Percentiles rank a stretch among this genome's conserved stretches.
Conservation (phyloP, 139 green algal species). For the Chlamydomonas incerta region DNA sequence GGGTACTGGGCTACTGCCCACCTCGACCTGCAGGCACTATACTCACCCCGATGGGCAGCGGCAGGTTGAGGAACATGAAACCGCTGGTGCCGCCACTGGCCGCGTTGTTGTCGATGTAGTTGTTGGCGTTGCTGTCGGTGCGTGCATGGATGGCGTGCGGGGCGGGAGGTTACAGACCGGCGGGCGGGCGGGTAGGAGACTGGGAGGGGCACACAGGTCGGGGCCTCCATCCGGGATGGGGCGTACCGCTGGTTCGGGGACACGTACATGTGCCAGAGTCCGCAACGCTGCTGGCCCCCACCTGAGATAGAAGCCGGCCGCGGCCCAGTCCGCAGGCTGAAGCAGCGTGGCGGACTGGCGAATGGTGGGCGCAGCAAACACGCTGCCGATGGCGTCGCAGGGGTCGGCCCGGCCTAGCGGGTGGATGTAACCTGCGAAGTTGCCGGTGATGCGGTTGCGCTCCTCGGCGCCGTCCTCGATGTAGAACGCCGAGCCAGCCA, state of each 20-base stretch:
- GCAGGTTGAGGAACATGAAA: background rate
- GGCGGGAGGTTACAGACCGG: no score
- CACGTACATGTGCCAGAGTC: no score
- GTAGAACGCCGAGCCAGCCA: background rate
- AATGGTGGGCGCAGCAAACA: background rate
- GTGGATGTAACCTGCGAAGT: conserved; percentile 1
- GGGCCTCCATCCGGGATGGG: no score
- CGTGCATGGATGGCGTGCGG: no score
- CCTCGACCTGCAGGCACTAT: no score
- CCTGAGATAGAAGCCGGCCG: conserved; percentile 3
- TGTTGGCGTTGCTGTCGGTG: background rate
- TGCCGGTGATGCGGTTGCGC: background rate
- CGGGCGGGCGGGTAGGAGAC: no score
- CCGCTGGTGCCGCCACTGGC: background rate
- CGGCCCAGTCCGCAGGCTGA: background rate
- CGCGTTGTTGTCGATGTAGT: background rate
- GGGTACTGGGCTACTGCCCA: no score
- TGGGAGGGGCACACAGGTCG: no score
- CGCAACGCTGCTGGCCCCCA: no score
- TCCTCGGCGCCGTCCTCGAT: conserved; percentile 7
- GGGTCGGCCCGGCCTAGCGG: conserved; percentile 4
- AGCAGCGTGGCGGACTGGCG: background rate
- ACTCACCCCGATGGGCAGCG: background rate
- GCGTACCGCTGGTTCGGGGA: no score
- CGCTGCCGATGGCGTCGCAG: background rate